A percentile compares a stretch with the other conserved stretches of the same genome.
Evolutionary conservation across 2,329 filamentous ascomycete genomes (phyloP).

Genomic region (Ceratocystiopsis sp.): DNA sequence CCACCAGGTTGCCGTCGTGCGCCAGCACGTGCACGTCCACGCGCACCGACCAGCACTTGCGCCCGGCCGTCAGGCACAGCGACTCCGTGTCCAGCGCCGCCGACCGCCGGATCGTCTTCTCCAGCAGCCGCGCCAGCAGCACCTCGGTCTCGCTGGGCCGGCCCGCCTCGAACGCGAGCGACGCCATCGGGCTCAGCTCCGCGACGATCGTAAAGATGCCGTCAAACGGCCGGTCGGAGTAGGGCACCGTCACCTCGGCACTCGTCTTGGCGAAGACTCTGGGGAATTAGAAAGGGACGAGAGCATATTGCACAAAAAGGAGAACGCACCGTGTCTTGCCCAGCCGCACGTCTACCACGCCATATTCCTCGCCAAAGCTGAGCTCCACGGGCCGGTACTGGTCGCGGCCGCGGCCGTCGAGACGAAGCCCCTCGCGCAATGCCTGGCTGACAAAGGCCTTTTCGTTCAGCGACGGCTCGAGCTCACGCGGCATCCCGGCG

Average conservation of each 20-base stretch:
- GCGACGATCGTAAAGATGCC: slow-evolving; percentile 86
- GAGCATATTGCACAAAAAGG: not conserved
- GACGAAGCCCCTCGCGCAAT: slow-evolving; percentile 59
- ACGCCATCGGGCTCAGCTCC: slow-evolving; percentile 83
- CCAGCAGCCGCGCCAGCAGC: slow-evolving; percentile 71
- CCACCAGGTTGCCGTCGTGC: slow-evolving; percentile 79
- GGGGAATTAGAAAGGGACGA: slow-evolving; percentile 3
- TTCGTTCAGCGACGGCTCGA: slow-evolving; percentile 78
- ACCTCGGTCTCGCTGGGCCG: slow-evolving; percentile 71
- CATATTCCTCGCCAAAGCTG: slow-evolving; percentile 78
- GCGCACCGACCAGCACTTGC: slow-evolving; percentile 81
- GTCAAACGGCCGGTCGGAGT: slow-evolving; percentile 79
- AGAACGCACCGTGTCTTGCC: slow-evolving; percentile 66
- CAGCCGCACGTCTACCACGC: slow-evolving; percentile 69
- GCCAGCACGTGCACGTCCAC: slow-evolving; percentile 85
- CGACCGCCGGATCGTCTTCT: slow-evolving; percentile 86
- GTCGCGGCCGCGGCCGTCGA: slow-evolving; percentile 72
- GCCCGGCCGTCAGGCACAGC: slow-evolving; percentile 76
- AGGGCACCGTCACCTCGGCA: slow-evolving; percentile 73
- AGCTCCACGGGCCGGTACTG: slow-evolving; percentile 64
- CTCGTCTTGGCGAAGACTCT: slow-evolving; percentile 76
- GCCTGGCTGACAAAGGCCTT: slow-evolving; percentile 72
- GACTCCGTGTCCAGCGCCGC: slow-evolving; percentile 91
- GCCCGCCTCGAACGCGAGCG: slow-evolving; percentile 75
- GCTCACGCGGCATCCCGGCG: slow-evolving; percentile 68